These are phyloP conservation scores for Pichia sp. DNA, from an alignment of 1,139 yeast genomes.

Conservation along the genomic window DNA sequence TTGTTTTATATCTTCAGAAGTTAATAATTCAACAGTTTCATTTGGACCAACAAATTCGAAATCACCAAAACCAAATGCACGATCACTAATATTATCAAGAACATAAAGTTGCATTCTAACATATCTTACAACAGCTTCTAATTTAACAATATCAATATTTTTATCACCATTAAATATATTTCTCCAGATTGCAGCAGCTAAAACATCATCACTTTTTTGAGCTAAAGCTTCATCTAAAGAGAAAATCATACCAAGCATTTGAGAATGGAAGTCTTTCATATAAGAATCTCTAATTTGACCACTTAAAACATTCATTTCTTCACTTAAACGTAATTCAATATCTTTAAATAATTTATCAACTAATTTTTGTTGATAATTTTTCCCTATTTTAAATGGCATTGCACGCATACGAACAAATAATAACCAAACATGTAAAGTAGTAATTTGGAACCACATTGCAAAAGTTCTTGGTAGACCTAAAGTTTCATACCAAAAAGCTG, in stretches of 20 bases:
- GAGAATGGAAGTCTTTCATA: slow-evolving; percentile 85
- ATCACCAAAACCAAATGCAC: slow-evolving; percentile 89
- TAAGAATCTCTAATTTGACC: slow-evolving; percentile 80
- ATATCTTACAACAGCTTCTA: slow-evolving; percentile 84
- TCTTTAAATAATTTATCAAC: slow-evolving; percentile 87
- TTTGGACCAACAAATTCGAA: slow-evolving; percentile 84
- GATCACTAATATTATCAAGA: slow-evolving; percentile 74
- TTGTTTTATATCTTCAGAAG: slow-evolving; percentile 51
- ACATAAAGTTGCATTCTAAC: slow-evolving; percentile 86
- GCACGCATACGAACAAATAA: slow-evolving; percentile 92
- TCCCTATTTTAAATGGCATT: slow-evolving; percentile 84
- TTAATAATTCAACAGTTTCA: slow-evolving; percentile 66
- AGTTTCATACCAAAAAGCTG: slow-evolving; percentile 71
- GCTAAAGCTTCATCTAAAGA: slow-evolving; percentile 91
- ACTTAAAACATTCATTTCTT: slow-evolving; percentile 80
- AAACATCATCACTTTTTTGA: slow-evolving; percentile 69
- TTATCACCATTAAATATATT: slow-evolving; percentile 83
- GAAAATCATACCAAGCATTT: slow-evolving; percentile 80
- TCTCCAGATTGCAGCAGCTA: slow-evolving; percentile 89
- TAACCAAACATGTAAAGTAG: slow-evolving; percentile 89
- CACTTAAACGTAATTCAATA: slow-evolving; percentile 77
- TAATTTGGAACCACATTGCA: slow-evolving; percentile 92
- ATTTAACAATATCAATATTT: slow-evolving; percentile 72
- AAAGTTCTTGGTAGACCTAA: slow-evolving; percentile 79
- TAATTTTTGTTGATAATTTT: slow-evolving; percentile 84